A percentile compares a stretch with the other conserved stretches of the same genome.
Conservation (phyloP, 306 rosid genomes). For the Quillaja saponaria region DNA sequence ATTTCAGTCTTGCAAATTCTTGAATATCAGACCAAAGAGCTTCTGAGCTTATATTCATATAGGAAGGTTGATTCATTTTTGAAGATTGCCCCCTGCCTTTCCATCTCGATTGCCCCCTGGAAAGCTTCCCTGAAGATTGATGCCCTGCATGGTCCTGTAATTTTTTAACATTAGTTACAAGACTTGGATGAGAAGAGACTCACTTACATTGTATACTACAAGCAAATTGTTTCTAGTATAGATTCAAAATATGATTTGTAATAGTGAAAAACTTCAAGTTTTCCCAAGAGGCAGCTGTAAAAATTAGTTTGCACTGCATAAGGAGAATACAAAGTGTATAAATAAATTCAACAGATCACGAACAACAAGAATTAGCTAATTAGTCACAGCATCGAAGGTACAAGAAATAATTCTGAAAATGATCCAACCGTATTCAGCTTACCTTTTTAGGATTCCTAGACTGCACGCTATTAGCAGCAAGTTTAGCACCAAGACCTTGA, state of each 20-base stretch:
- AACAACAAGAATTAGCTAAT: constrained; percentile 10
- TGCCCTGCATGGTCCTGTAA: constrained; percentile 74
- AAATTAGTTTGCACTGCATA: not conserved
- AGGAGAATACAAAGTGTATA: constrained; percentile 15
- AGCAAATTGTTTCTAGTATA: not conserved
- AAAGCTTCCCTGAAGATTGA: constrained; percentile 62
- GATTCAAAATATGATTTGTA: no score
- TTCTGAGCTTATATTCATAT: constrained; percentile 72
- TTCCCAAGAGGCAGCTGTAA: not conserved
- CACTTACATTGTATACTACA: not conserved
- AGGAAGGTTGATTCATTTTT: constrained; percentile 61
- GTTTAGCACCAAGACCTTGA: constrained; percentile 62
- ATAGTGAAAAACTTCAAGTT: constrained; percentile 7
- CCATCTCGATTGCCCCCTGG: constrained; percentile 74
- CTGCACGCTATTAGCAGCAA: constrained; percentile 39
- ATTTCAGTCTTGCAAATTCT: constrained; percentile 77
- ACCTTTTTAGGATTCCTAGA: constrained; percentile 66
- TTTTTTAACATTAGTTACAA: constrained; percentile 12
- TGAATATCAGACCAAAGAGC: constrained; percentile 79
- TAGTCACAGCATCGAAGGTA: constrained; percentile 6
- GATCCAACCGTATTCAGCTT: constrained; percentile 28
- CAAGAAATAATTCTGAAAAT: no score
- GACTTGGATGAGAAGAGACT: not conserved
- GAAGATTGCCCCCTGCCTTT: constrained; percentile 65
- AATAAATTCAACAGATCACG: constrained; percentile 1